These are phyloP conservation scores for Pigoraptor vietnamica DNA, from an alignment of 78 protist genomes.

Conservation along the genomic window DNA sequence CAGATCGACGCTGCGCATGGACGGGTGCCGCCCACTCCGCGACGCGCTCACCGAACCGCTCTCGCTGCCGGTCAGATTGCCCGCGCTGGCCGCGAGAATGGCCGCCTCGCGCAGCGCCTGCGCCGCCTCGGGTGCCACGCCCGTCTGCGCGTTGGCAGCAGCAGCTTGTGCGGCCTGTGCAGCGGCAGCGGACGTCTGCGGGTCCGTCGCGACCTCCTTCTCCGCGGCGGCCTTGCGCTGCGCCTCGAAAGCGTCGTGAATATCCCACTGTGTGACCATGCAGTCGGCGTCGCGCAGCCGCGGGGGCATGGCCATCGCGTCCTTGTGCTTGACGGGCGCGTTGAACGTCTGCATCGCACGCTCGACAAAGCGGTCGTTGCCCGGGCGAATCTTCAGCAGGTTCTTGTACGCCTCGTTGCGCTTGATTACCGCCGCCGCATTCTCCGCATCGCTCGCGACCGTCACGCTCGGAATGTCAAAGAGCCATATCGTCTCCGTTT, in stretches of 20 bases:
- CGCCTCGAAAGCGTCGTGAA: slow-evolving; percentile 11
- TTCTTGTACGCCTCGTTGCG: neutral
- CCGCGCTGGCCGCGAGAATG: neutral
- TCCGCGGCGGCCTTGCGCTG: neutral
- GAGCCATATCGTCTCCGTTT: slow-evolving; percentile 14
- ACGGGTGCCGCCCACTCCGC: neutral
- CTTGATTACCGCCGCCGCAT: neutral
- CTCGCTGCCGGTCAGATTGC: neutral
- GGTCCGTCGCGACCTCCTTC: neutral
- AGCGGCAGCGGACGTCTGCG: neutral
- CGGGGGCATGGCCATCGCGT: neutral
- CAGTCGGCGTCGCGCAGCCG: neutral
- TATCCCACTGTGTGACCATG: slow-evolving; percentile 2
- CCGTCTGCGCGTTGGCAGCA: neutral
- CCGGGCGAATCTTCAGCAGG: neutral
- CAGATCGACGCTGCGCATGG: neutral
- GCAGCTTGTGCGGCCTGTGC: neutral
- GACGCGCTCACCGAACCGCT: neutral
- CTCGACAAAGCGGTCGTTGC: slow-evolving; percentile 13
- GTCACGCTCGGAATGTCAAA: neutral
- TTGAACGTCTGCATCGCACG: slow-evolving; percentile 35
- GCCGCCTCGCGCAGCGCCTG: neutral
- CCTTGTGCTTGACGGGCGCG: slow-evolving; percentile 10
- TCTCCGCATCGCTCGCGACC: slow-evolving; percentile 3
- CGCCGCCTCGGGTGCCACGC: neutral